phyloP scores from a whole-genome alignment of 1,284 basidiomycete genomes.

The Malassezia restricta region DNA sequence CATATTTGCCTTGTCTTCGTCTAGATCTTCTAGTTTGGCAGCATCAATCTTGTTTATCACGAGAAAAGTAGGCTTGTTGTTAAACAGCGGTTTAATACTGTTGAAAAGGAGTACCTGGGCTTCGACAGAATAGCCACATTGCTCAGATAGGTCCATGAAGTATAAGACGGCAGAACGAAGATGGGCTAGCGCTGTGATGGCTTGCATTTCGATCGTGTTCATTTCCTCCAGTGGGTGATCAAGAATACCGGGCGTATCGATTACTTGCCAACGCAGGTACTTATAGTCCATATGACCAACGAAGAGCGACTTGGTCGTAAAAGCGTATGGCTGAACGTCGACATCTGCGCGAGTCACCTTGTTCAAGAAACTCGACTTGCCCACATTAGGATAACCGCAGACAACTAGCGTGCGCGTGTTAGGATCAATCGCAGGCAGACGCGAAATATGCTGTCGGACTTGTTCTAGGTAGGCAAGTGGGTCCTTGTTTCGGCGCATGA shows the following conservation, averaged over 20 bases:
- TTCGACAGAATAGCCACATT: constrained; percentile 45
- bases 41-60: constrained; percentile 45
- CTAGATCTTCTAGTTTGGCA: constrained; percentile 32
- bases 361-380: constrained; percentile 46
- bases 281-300: constrained; percentile 47
- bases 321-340: constrained; percentile 45
- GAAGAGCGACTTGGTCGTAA: constrained; percentile 46
- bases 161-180: constrained; percentile 43
- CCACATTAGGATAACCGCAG: constrained; percentile 45
- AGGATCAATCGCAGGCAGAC: constrained; percentile 44
- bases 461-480: constrained; percentile 45
- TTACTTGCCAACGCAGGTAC: constrained; percentile 46
- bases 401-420: constrained; percentile 41
- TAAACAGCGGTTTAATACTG: constrained; percentile 46
- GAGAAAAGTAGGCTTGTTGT: constrained; percentile 44
- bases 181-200: constrained; percentile 45
- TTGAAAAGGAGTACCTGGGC: constrained; percentile 45
- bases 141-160: constrained; percentile 46
- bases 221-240: constrained; percentile 46
- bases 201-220: constrained; percentile 47
- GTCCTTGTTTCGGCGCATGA: constrained; percentile 46
- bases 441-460: constrained; percentile 46
- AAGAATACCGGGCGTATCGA: constrained; percentile 45
- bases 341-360: constrained; percentile 45
- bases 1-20: constrained; percentile 30